These are phyloP conservation scores for Cucurbita ficifolia DNA, from an alignment of 306 rosid species.

Conservation along the genomic window DNA sequence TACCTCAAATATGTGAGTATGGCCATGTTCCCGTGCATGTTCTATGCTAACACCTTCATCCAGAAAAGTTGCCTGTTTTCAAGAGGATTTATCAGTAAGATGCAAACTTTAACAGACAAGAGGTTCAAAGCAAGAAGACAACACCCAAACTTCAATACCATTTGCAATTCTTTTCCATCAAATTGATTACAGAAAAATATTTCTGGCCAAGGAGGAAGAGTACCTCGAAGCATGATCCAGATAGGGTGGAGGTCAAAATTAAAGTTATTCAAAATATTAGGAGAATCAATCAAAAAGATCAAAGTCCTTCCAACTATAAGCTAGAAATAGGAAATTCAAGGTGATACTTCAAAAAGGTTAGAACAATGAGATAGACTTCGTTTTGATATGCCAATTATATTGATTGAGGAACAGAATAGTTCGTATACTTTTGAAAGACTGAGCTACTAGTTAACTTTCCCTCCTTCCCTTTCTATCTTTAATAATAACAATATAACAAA, in stretches of 20 bases:
- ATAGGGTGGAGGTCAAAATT: not conserved
- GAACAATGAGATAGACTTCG: not conserved
- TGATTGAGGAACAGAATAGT: not conserved
- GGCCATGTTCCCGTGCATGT: slow-evolving; percentile 79
- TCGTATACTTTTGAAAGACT: not conserved
- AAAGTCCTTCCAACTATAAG: not conserved
- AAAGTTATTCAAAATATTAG: not conserved
- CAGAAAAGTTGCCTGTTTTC: slow-evolving; percentile 72
- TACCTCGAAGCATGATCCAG: not conserved
- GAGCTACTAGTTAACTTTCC: not conserved
- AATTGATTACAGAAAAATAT: not conserved
- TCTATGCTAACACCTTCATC: slow-evolving; percentile 68
- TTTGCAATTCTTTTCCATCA: not conserved
- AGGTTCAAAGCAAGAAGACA: not conserved
- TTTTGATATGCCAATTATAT: not conserved
- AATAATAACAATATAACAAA: not conserved
- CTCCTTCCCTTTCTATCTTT: not conserved
- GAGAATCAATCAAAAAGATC: not conserved
- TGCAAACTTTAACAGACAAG: not conserved
- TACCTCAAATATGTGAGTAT: slow-evolving; percentile 80
- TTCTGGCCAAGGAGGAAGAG: not conserved
- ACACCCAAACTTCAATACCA: not conserved
- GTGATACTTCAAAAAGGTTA: not conserved
- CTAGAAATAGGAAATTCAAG: not conserved
- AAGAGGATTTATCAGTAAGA: slow-evolving; percentile 10